These are phyloP conservation scores for Delonix regia DNA, from an alignment of 306 rosid genomes.

Conservation along the genomic window DNA sequence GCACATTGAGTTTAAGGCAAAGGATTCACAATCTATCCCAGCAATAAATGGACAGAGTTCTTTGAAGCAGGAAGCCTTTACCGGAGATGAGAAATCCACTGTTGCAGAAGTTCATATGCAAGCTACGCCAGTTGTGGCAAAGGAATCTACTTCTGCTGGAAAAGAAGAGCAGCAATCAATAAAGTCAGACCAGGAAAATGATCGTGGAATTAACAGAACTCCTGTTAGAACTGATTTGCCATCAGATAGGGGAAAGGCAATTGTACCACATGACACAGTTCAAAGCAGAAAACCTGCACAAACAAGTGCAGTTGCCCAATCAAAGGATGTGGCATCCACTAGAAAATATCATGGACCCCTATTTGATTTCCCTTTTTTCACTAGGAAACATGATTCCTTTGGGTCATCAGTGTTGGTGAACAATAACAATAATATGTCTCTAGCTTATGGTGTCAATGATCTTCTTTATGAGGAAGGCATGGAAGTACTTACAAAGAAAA, in stretches of 20 bases:
- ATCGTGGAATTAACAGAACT: constrained; percentile 52
- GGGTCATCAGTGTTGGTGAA: constrained; percentile 79
- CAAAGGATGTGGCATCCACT: constrained; percentile 66
- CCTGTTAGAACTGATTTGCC: constrained; percentile 61
- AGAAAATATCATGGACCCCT: constrained; percentile 97
- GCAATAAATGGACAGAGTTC: constrained; percentile 54
- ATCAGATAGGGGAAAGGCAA: constrained; percentile 81
- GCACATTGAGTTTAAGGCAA: constrained; percentile 57
- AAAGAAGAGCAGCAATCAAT: constrained; percentile 69
- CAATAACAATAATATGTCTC: constrained; percentile 67
- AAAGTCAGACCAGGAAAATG: constrained; percentile 69
- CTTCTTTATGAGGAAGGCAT: constrained; percentile 89
- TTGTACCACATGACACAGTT: constrained; percentile 63
- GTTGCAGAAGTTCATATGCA: constrained; percentile 53
- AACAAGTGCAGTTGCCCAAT: constrained; percentile 53
- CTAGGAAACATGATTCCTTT: constrained; percentile 88
- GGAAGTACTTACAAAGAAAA: constrained; percentile 76
- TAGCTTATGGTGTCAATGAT: constrained; percentile 91
- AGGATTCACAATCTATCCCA: constrained; percentile 56
- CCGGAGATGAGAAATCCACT: constrained; percentile 65
- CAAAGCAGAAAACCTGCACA: constrained; percentile 70
- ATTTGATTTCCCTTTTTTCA: constrained; percentile 96
- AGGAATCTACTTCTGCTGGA: constrained; percentile 72
- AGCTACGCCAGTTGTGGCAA: constrained; percentile 48
- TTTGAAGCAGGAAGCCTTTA: constrained; percentile 61